Conservation (phyloP, 2,329 filamentous ascomycete species). For the Sclerotinia spermophila region DNA sequence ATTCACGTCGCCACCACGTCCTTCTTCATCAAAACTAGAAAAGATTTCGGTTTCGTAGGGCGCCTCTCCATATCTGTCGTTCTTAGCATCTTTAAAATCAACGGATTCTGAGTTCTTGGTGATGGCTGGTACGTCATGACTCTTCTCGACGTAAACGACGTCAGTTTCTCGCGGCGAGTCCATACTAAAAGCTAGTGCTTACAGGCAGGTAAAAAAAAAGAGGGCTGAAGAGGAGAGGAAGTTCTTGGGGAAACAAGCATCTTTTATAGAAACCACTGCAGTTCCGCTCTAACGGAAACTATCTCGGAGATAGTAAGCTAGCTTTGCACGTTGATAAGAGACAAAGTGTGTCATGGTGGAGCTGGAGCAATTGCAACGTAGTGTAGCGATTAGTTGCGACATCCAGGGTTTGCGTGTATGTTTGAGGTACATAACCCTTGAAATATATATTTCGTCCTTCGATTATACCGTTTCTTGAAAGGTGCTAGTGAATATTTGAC, state of each 20-base stretch:
- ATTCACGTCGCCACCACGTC: conserved; percentile 11
- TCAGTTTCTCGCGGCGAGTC: conserved; percentile 7
- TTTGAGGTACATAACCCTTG: background rate
- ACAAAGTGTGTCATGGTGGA: background rate
- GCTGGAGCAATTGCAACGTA: background rate
- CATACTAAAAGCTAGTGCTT: conserved; percentile 7
- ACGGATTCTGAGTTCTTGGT: background rate
- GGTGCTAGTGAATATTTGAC: background rate
- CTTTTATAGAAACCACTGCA: conserved; percentile 1
- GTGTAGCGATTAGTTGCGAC: background rate
- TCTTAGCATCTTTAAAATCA: background rate
- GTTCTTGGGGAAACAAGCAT: background rate
- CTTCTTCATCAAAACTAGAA: conserved; percentile 9
- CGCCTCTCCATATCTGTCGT: background rate
- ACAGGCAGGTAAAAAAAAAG: background rate
- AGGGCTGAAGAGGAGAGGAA: background rate
- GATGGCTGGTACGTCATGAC: background rate
- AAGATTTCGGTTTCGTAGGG: conserved; percentile 6
- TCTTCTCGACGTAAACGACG: conserved; percentile 13
- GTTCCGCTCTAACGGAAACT: background rate
- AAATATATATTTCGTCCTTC: background rate
- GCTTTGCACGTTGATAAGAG: conserved; percentile 1
- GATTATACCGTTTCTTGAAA: background rate
- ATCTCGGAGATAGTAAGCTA: background rate
- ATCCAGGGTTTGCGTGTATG: background rate